A percentile compares a stretch with the other conserved stretches of the same genome.
These are phyloP conservation scores for Venturia carpophila DNA, from an alignment of 2,329 filamentous ascomycete genomes.

Conservation along the genomic window DNA sequence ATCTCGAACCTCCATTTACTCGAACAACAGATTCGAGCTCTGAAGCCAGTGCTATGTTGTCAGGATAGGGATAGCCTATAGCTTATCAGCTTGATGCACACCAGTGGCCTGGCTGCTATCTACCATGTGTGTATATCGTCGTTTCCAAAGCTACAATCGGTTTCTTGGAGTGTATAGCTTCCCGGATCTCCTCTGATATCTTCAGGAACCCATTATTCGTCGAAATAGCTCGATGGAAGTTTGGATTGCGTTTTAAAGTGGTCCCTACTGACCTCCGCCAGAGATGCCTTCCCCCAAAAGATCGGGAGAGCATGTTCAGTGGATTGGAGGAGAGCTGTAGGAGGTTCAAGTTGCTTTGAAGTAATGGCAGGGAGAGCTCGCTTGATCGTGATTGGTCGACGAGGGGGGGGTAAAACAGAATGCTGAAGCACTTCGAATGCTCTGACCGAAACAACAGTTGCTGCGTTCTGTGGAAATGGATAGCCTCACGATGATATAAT, in stretches of 20 bases:
- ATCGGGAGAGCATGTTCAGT: not conserved
- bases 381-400: not conserved
- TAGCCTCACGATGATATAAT: not conserved
- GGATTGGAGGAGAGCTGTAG: not conserved
- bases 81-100: not conserved
- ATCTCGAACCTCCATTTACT: constrained; percentile 50
- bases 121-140: constrained; percentile 94
- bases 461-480: not conserved
- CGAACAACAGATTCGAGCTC: constrained; percentile 76
- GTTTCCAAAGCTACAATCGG: constrained; percentile 91
- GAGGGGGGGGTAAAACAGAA: not conserved
- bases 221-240: constrained; percentile 16
- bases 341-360: not conserved
- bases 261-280: not conserved
- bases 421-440: not conserved
- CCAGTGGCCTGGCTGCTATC: constrained; percentile 11
- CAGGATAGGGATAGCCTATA: constrained; percentile 60
- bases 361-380: not conserved
- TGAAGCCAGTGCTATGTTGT: constrained; percentile 67
- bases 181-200: constrained; percentile 72
- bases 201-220: constrained; percentile 48
- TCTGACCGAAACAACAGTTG: not conserved
- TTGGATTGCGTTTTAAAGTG: not conserved
- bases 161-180: constrained; percentile 64
- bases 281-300: not conserved